Percentiles rank a stretch among this genome's conserved stretches.
phyloP scores from a whole-genome alignment of 2,329 filamentous ascomycete genomes.

The Tolypocladium pustulatum region DNA sequence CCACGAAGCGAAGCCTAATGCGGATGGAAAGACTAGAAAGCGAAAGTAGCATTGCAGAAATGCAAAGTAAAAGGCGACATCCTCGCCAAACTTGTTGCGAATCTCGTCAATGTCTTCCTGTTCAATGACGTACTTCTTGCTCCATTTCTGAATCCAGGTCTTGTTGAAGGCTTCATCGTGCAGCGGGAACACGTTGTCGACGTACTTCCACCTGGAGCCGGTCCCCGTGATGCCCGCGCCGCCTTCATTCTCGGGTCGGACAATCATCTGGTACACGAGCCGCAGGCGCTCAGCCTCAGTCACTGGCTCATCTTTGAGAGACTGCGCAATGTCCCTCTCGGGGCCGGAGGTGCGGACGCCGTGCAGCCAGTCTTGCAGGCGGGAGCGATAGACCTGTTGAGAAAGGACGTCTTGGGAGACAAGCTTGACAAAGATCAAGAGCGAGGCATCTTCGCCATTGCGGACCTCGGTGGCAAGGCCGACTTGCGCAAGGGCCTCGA shows the following conservation, averaged over 20 bases:
- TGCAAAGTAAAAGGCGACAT: conserved; percentile 89
- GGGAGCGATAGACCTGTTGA: conserved; percentile 73
- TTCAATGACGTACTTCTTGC: conserved; percentile 58
- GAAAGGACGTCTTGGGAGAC: conserved; percentile 65
- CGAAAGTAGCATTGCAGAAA: conserved; percentile 86
- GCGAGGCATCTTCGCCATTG: conserved; percentile 60
- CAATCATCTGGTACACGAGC: conserved; percentile 78
- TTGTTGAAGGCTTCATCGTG: conserved; percentile 70
- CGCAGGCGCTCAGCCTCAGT: conserved; percentile 82
- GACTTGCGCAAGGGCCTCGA: conserved; percentile 62
- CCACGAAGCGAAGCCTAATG: conserved; percentile 68
- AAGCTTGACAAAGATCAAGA: conserved; percentile 76
- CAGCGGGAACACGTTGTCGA: conserved; percentile 66
- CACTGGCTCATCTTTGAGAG: conserved; percentile 63
- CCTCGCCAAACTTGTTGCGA: conserved; percentile 67
- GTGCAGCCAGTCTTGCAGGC: conserved; percentile 89
- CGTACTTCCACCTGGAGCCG: conserved; percentile 59
- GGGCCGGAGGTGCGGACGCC: conserved; percentile 73
- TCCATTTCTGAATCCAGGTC: conserved; percentile 64
- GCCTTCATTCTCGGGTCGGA: conserved; percentile 60
- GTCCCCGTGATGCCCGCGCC: conserved; percentile 68
- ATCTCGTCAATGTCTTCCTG: conserved; percentile 62
- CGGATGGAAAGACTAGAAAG: conserved; percentile 74
- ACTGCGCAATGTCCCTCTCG: conserved; percentile 56
- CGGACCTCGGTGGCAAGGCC: conserved; percentile 86